phyloP scores from a whole-genome alignment of 768 basidiomycete species.

The Kwoniella sp. region DNA sequence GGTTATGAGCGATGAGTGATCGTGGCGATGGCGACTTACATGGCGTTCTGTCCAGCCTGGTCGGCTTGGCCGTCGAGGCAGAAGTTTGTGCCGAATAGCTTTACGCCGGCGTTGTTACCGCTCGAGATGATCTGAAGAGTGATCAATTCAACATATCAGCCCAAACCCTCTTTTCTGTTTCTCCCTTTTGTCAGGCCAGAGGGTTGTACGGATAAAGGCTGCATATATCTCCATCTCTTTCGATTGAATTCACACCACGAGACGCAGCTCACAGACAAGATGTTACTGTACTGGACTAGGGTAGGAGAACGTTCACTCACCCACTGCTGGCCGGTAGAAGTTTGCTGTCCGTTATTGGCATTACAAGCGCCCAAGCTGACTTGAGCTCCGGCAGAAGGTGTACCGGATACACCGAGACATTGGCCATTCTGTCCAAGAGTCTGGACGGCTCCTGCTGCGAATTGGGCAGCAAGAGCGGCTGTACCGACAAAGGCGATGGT shows the following conservation, averaged over 20 bases:
- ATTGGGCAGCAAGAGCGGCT: conserved; percentile 24
- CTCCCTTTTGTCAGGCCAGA: too few relatives aligned
- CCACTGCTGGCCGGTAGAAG: conserved; percentile 38
- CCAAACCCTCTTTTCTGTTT: too few relatives aligned
- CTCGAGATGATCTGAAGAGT: conserved; percentile 16
- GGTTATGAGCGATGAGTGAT: too few relatives aligned
- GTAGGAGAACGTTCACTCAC: too few relatives aligned
- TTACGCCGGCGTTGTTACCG: conserved; percentile 37
- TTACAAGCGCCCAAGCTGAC: conserved; percentile 29
- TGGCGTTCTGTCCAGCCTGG: conserved; percentile 17
- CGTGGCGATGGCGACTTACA: conserved; percentile 17
- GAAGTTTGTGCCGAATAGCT: conserved; percentile 30
- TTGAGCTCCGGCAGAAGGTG: conserved; percentile 19
- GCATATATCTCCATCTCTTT: too few relatives aligned
- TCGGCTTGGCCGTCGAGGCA: conserved; percentile 32
- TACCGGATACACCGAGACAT: conserved; percentile 29
- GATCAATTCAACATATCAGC: too few relatives aligned
- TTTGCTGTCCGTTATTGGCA: conserved; percentile 21
- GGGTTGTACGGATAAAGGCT: too few relatives aligned
- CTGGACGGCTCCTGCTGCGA: conserved; percentile 27
- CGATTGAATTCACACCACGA: too few relatives aligned
- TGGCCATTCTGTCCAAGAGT: conserved; percentile 22
- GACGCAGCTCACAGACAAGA: too few relatives aligned
- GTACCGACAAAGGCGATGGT: conserved; percentile 13
- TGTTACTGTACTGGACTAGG: too few relatives aligned